Conservation (phyloP, 768 basidiomycete genomes). For the Lyophyllum shimeji region DNA sequence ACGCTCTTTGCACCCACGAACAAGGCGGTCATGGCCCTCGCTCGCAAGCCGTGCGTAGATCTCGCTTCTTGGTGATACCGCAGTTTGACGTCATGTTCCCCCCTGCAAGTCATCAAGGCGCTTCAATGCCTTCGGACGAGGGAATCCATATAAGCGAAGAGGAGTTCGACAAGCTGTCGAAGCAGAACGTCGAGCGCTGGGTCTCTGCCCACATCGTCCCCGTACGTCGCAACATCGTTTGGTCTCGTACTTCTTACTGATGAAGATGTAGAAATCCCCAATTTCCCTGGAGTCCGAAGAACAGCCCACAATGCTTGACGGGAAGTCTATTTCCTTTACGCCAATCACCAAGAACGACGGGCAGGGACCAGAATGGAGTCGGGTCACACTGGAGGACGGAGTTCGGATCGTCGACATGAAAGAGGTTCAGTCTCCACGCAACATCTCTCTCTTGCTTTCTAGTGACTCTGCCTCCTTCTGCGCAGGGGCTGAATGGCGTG, state of each 20-base stretch:
- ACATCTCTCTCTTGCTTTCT: not conserved
- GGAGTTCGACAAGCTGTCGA: conserved; percentile 60
- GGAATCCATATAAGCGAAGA: conserved; percentile 61
- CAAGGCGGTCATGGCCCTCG: conserved; percentile 80
- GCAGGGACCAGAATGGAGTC: conserved; percentile 53
- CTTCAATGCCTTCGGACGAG: conserved; percentile 33
- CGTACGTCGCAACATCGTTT: conserved; percentile 35
- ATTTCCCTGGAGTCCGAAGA: conserved; percentile 43
- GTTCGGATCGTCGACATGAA: conserved; percentile 57
- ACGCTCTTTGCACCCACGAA: conserved; percentile 86
- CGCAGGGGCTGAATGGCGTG: conserved; percentile 54
- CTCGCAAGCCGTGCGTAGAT: conserved; percentile 74
- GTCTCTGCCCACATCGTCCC: conserved; percentile 83
- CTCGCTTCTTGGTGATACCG: not conserved
- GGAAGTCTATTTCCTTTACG: conserved; percentile 57
- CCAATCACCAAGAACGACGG: conserved; percentile 32
- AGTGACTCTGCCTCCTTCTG: not conserved
- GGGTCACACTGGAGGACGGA: conserved; percentile 54
- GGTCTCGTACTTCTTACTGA: not conserved
- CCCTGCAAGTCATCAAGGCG: conserved; percentile 59
- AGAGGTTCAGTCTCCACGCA: conserved; percentile 42
- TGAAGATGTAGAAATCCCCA: conserved; percentile 40
- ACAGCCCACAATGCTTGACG: conserved; percentile 59
- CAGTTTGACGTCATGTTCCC: conserved; percentile 1
- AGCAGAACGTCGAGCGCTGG: conserved; percentile 75